These are phyloP conservation scores for Auriscalpium vulgare DNA, from an alignment of 768 basidiomycete species.

Conservation along the genomic window DNA sequence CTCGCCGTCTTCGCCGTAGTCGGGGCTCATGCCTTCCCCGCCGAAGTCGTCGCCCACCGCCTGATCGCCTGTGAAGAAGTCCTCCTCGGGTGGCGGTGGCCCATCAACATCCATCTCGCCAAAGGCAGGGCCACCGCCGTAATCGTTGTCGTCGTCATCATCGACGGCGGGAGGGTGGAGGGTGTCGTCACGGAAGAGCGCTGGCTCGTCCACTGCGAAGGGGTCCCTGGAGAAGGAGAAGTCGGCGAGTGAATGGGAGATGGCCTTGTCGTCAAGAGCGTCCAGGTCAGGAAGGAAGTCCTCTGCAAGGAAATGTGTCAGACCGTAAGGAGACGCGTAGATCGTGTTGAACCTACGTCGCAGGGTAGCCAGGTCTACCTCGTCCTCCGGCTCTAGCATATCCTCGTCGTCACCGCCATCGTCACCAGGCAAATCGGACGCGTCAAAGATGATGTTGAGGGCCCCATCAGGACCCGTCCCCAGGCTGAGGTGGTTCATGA, in stretches of 20 bases:
- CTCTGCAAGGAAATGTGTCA: conserved; percentile 28
- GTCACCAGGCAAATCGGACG: conserved; percentile 81
- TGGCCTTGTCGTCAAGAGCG: conserved; percentile 56
- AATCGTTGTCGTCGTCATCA: conserved; percentile 37
- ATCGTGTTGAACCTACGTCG: conserved; percentile 36
- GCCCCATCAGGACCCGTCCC: conserved; percentile 74
- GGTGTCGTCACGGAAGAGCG: conserved; percentile 51
- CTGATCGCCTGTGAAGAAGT: conserved; percentile 63
- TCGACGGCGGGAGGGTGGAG: conserved; percentile 30
- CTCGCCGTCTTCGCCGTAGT: conserved; percentile 30
- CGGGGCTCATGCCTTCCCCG: conserved; percentile 18
- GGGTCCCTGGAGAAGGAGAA: conserved; percentile 78
- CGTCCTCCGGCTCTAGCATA: conserved; percentile 60
- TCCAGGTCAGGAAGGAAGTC: conserved; percentile 70
- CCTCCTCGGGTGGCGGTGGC: conserved; percentile 35
- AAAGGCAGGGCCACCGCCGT: conserved; percentile 29
- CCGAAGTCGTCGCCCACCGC: conserved; percentile 41
- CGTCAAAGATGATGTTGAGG: conserved; percentile 91
- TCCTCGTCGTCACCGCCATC: conserved; percentile 64
- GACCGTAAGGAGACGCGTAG: conserved; percentile 2
- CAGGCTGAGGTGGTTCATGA: conserved; percentile 91
- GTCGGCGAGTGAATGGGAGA: conserved; percentile 70
- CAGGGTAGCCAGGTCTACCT: conserved; percentile 55
- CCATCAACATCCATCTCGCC: conserved; percentile 34
- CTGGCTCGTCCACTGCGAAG: conserved; percentile 53